Evolutionary conservation across 768 basidiomycete genomes (phyloP), one percentile per base, ranked within the genome.

Genomic region (Leccinum imitatum): DNA sequence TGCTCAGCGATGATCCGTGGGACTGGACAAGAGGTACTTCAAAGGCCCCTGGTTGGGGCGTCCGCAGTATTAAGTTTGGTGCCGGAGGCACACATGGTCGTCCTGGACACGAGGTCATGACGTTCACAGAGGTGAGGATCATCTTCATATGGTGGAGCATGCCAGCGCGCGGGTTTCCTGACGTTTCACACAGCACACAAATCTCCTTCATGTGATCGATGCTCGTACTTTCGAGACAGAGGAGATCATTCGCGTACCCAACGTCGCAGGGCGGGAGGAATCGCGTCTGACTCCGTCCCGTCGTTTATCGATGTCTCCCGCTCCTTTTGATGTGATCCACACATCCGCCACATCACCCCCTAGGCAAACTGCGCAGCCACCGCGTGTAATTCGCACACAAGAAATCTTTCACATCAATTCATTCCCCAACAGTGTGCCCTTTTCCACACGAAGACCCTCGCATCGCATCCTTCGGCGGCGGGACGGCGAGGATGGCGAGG

Each of bases 51-150:
- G 89, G 90, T 2, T 94, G 93, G 85, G 91, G 93, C 46, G 89
- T 89, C 8, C 77, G 95, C 57, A 92, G 81, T 58, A 86, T 97
- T 68, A 95, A 95, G 72, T 97, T 96, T 74, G 85, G 86, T 59
- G 81, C 84, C 11, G 82, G 84, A 2, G 84, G 84, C 21, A 70
- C 76, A 23, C 72, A 73, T 55, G 80, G 76, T 60, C 73, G 75
- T 14, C 67, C 75, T 50, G 83, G 84, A 25, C 82, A 84, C 61
- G 95, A 96, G 73, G 72, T 95, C 1, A 84, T 96, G 84, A 87
- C 85, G 0, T 97, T 95, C 74, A 93, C 94, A 15, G 94, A 95
- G 85, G 93, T 93, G 62, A 57, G 84, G 60, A 8, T 56, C 15
- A 14, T 30, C 48, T 27, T 60, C 3, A 2, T 27, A 2, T 27